These are phyloP conservation scores for Xylariaceae sp. DNA, from an alignment of 2,329 filamentous ascomycete genomes.

Conservation along the genomic window DNA sequence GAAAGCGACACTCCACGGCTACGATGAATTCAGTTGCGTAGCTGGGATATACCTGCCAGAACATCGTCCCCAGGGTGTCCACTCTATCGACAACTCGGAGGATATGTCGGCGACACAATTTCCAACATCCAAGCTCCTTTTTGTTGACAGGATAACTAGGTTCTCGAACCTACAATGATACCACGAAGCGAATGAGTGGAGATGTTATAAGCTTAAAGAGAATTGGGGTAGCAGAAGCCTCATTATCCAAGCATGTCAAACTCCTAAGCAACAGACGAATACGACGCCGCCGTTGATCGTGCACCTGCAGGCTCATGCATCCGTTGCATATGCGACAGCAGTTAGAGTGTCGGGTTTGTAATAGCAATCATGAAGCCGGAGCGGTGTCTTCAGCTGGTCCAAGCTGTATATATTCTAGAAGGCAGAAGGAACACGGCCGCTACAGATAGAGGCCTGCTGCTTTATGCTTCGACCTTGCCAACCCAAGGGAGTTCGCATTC, in stretches of 20 bases:
- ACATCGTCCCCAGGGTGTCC: slow-evolving; percentile 2
- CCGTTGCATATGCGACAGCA: slow-evolving; percentile 18
- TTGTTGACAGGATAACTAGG: background rate
- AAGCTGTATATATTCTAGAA: slow-evolving; percentile 24
- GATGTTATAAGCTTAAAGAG: background rate
- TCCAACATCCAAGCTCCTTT: slow-evolving; percentile 13
- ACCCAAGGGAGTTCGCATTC: slow-evolving; percentile 17
- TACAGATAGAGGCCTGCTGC: slow-evolving; percentile 10
- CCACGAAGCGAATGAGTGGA: background rate
- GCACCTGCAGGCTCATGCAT: slow-evolving; percentile 26
- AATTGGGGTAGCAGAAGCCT: background rate
- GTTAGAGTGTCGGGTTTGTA: background rate
- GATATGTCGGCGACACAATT: slow-evolving; percentile 5
- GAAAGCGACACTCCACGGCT: slow-evolving; percentile 4
- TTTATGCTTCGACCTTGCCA: too few relatives aligned
- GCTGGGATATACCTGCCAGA: slow-evolving; percentile 6
- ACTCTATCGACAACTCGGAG: slow-evolving; percentile 17
- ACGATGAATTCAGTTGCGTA: slow-evolving; percentile 8
- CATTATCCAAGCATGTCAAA: background rate
- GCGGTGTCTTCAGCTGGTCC: slow-evolving; percentile 9
- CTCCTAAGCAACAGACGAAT: slow-evolving; percentile 4
- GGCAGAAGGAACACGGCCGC: slow-evolving; percentile 22
- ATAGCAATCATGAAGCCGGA: background rate
- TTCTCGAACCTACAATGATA: slow-evolving; percentile 6
- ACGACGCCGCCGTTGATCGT: slow-evolving; percentile 17